Evolutionary conservation across 768 basidiomycete species (phyloP).

Genomic region (Hericium alpestre): DNA sequence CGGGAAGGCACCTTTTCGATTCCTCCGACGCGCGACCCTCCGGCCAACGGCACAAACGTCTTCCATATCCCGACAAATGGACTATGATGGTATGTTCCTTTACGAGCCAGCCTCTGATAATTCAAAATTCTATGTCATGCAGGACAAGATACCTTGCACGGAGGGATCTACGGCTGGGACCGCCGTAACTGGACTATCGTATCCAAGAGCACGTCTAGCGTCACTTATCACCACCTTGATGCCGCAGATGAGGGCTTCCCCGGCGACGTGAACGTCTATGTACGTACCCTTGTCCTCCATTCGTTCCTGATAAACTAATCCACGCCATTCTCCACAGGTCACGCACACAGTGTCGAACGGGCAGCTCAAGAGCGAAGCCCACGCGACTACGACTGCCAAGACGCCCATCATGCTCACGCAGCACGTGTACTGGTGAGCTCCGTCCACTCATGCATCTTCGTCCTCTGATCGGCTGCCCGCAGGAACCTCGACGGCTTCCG

Average conservation of each 20-base stretch:
- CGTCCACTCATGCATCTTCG: neutral
- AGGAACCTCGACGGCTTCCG: conserved; percentile 45
- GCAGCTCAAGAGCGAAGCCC: conserved; percentile 30
- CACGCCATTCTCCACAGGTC: conserved; percentile 21
- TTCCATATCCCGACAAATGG: conserved; percentile 44
- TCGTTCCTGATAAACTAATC: neutral
- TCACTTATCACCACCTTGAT: conserved; percentile 45
- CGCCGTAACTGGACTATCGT: conserved; percentile 45
- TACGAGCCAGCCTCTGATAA: neutral
- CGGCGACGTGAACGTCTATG: conserved; percentile 33
- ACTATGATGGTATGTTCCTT: conserved; percentile 30
- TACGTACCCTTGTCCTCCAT: conserved; percentile 13
- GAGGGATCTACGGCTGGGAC: conserved; percentile 48
- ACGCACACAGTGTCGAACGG: conserved; percentile 40
- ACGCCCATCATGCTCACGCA: conserved; percentile 51
- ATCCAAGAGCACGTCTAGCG: conserved; percentile 30
- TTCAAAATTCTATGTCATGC: neutral
- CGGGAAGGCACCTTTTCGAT: conserved; percentile 42
- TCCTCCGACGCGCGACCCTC: conserved; percentile 36
- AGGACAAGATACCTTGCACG: conserved; percentile 41
- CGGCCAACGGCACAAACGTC: conserved; percentile 31
- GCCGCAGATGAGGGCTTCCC: conserved; percentile 45
- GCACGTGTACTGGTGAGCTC: conserved; percentile 39
- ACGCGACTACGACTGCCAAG: conserved; percentile 37
- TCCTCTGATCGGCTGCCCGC: neutral